Base-by-base conservation (phyloP, 2,329 filamentous ascomycete species). In the Colletotrichum salicis region DNA sequence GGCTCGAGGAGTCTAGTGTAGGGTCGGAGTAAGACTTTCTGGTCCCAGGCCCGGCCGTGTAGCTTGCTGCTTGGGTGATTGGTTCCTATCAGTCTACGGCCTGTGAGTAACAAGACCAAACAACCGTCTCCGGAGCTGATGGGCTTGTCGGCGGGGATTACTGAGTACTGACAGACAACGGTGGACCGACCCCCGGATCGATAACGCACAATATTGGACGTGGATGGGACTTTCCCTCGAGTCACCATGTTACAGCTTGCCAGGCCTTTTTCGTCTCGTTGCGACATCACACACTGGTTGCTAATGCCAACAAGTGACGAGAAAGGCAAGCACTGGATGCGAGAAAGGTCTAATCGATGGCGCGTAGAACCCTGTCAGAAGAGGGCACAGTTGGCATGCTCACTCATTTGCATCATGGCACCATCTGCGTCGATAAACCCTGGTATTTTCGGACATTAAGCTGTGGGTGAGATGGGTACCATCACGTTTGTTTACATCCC, bases 361-460 rank as follows among this genome's bases (percentile, higher is more conserved):
- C 45, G 67, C 45, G 29, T 27, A 22, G 51, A 31, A n/a, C 54
- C 60, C 45, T 72, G 60, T 70, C 60, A 63, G 37, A 61, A 33
- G 67, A 22, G 55, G 55, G 56, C 67, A 71, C 67, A 51, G 70
- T 51, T 64, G 67, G 61, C 62, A 72, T 63, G 67, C 58, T 72
- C 37, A 41, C 37, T 67, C 48, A 67, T 71, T 72, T 72, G 66
- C 66, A 69, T 62, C 56, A 65, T 64, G 45, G 60, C 62, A 27
- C 54, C 51, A 58, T 71, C 56, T 72, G 33, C 51, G 51, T 45
- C 67, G 51, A 54, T 51, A 57, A 71, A 71, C 56, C 70, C 70
- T 71, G 70, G 70, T 56, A 72, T 67, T 52, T 63, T 72, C 70
- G 70, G 70, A 67, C 62, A 72, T 72, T 71, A 72, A 72, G 27